Percentiles rank a stretch among this genome's conserved stretches.
Evolutionary conservation across 179 eudicot genomes (phyloP).

Genomic region (Heliamphora pulchella): DNA sequence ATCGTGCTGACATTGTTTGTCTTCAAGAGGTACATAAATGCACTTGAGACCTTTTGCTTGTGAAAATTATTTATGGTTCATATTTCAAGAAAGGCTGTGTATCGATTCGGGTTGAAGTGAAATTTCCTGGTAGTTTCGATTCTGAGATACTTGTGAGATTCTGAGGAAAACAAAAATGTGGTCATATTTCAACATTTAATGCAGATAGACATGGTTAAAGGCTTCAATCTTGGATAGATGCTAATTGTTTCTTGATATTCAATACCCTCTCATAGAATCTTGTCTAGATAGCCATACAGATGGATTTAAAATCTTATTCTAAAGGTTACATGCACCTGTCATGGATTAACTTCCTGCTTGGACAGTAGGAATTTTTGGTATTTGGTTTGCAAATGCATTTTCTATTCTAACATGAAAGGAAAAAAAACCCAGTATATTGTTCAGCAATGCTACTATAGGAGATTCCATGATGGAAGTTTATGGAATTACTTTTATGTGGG

Average conservation of each 20-base stretch:
- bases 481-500: neutral
- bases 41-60: neutral
- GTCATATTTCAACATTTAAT: neutral
- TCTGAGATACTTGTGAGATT: too few relatives aligned
- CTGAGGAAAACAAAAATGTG: too few relatives aligned
- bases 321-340: neutral
- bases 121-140: neutral
- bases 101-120: neutral
- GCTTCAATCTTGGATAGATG: neutral
- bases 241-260: neutral
- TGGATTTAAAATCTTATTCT: neutral
- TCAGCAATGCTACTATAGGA: neutral
- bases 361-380: neutral
- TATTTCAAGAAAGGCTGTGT: neutral
- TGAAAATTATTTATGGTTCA: neutral
- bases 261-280: neutral
- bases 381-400: neutral
- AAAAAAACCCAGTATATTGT: neutral
- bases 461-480: neutral
- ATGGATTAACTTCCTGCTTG: neutral
- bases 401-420: neutral
- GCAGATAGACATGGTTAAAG: neutral
- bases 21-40: constrained; percentile 75
- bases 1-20: constrained; percentile 88
- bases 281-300: neutral